A percentile compares a stretch with the other conserved stretches of the same genome.
These are phyloP conservation scores for Saccharomycopsis schoenii DNA, from an alignment of 805 yeast species.

Conservation along the genomic window DNA sequence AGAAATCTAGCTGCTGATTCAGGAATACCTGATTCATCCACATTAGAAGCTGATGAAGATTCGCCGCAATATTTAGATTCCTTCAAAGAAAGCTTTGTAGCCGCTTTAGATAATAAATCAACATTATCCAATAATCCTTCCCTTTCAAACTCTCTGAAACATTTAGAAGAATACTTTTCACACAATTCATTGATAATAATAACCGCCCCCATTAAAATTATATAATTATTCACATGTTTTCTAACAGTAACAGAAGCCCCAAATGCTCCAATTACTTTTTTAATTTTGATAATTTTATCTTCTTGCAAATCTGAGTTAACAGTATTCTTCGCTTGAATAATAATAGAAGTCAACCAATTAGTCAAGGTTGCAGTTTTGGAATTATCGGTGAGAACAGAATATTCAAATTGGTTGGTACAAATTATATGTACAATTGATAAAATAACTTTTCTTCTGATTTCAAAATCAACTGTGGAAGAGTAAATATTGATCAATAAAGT, in stretches of 20 bases:
- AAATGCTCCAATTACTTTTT: background rate
- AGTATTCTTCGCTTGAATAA: constrained; percentile 32
- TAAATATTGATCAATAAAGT: constrained; percentile 51
- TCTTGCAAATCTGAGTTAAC: background rate
- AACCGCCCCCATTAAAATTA: constrained; percentile 9
- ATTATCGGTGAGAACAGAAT: background rate
- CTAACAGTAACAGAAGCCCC: background rate
- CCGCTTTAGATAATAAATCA: constrained; percentile 25
- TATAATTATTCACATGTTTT: constrained; percentile 3
- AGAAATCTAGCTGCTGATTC: background rate
- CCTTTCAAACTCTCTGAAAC: constrained; percentile 43
- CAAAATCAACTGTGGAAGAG: constrained; percentile 62
- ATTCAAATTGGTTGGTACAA: constrained; percentile 19
- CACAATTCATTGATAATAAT: constrained; percentile 37
- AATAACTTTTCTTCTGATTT: constrained; percentile 47
- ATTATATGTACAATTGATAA: constrained; percentile 30
- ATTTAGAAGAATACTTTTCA: constrained; percentile 33
- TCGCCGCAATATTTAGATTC: constrained; percentile 4
- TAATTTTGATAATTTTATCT: background rate
- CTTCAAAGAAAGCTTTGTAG: constrained; percentile 18
- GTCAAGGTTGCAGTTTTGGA: constrained; percentile 24
- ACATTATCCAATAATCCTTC: constrained; percentile 64
- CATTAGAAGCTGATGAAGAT: background rate
- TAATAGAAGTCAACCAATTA: constrained; percentile 47
- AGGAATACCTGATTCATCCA: background rate